Evolutionary conservation across 164 flowering plant species (phyloP), one percentile per base, ranked within the genome.

Genomic region (Kingdonia uniflora): DNA sequence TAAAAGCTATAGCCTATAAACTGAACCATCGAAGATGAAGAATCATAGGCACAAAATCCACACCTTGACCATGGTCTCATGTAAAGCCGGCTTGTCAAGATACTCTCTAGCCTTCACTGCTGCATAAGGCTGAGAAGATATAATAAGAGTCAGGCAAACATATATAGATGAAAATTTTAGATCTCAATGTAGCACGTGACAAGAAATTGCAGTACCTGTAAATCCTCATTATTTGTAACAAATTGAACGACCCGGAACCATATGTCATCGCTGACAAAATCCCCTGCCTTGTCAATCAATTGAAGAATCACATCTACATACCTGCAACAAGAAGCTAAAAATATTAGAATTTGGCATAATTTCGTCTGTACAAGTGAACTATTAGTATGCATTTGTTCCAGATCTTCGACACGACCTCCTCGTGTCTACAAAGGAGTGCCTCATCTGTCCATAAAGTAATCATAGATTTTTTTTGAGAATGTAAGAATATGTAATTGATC

Each of bases 41-140:
- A 14, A 47, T 47, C n/a, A 44, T 23, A 21, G 26, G 29, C 11
- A n/a, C 12, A 19, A 8, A 39, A 59, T 61, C 57, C 78, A 50
- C 44, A 94, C 99, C 95, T 94, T 94, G 42, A 94, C 96, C 99
- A 94, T 94, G 62, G 99, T 94, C 74, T 94, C 97, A 65, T 94
- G 99, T 65, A 89, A 67, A 38, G 96, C 99, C 54, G 95, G 87
- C 57, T 89, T 94, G 65, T 89, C 99, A 56, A 94, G 82, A 68
- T 87, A 94, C 41, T 87, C 97, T 68, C 84, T 81, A 20, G 96
- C 99, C 70, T 94, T 94, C 40, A 73, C 74, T 56, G 99, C 99
- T 55, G 99, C 99, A 74, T 94, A 94, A 63, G 97, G 87, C 99
- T 94, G 81, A 56, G 26, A 65, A 59, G 35, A 29, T 29, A 29